Evolutionary conservation across 768 basidiomycete species (phyloP).

Genomic region (Thelephora aurantiotincta): DNA sequence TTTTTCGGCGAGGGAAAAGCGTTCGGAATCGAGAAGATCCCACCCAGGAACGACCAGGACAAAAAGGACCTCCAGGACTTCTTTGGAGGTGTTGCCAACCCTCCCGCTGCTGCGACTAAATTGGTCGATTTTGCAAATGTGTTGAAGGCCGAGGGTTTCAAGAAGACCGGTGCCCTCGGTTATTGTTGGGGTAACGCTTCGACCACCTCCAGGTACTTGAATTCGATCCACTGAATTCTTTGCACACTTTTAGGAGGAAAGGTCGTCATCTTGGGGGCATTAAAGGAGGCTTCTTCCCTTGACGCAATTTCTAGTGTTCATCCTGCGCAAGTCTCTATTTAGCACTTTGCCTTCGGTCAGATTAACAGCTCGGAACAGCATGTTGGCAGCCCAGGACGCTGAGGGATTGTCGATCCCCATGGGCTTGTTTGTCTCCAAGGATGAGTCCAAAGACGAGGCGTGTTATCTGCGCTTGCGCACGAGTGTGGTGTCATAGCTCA

Average conservation of each 20-base stretch:
- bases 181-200: slow-evolving; percentile 38
- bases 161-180: slow-evolving; percentile 34
- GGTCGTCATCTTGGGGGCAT: slow-evolving; percentile 27
- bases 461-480: slow-evolving; percentile 3
- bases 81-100: slow-evolving; percentile 39
- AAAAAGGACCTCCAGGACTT: slow-evolving; percentile 40
- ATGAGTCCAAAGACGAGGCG: slow-evolving; percentile 44
- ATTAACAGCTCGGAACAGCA: slow-evolving; percentile 17
- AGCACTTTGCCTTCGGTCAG: neutral
- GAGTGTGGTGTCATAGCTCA: neutral
- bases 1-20: slow-evolving; percentile 42
- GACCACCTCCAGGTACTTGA: neutral
- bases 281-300: slow-evolving; percentile 26
- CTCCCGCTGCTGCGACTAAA: slow-evolving; percentile 23
- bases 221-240: neutral
- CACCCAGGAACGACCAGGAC: slow-evolving; percentile 37
- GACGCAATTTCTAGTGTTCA: slow-evolving; percentile 37
- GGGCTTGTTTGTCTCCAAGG: slow-evolving; percentile 40
- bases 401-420: slow-evolving; percentile 36
- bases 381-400: slow-evolving; percentile 37
- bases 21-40: slow-evolving; percentile 34
- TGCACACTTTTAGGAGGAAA: slow-evolving; percentile 29
- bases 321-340: slow-evolving; percentile 32
- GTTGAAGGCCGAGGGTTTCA: slow-evolving; percentile 28
- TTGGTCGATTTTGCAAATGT: slow-evolving; percentile 25